A percentile compares a stretch with the other conserved stretches of the same genome.
phyloP scores from a whole-genome alignment of 2,329 filamentous ascomycete species.

The Curvularia eragrostidis region DNA sequence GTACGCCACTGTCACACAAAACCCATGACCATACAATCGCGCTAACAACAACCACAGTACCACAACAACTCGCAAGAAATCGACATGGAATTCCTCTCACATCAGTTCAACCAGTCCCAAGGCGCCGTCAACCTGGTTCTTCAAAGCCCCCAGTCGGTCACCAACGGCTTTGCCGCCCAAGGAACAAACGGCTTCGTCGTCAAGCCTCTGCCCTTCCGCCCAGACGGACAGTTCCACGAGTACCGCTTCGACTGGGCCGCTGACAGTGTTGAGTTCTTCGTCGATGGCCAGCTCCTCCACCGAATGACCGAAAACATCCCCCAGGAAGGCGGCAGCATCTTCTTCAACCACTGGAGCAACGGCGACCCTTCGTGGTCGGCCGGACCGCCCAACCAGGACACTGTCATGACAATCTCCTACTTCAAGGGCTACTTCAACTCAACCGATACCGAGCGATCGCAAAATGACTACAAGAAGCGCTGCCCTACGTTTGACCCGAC shows the following conservation, averaged over 20 bases:
- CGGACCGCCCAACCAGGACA: constrained; percentile 70
- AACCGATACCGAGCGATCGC: constrained; percentile 50
- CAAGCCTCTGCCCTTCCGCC: constrained; percentile 69
- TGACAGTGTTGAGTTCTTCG: constrained; percentile 70
- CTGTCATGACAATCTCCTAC: constrained; percentile 69
- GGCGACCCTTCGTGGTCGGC: constrained; percentile 74
- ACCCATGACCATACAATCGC: neutral
- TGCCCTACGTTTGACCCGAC: constrained; percentile 38
- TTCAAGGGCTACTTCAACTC: constrained; percentile 84
- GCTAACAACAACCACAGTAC: constrained; percentile 62
- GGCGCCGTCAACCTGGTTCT: constrained; percentile 77
- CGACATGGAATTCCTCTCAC: constrained; percentile 79
- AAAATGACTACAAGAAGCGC: constrained; percentile 40
- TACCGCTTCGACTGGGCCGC: constrained; percentile 79
- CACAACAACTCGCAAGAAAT: constrained; percentile 81
- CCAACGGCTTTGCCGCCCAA: constrained; percentile 67
- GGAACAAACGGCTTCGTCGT: constrained; percentile 65
- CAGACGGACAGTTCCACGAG: constrained; percentile 72
- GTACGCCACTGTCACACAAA: constrained; percentile 51
- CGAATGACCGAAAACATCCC: constrained; percentile 67
- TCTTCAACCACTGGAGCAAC: constrained; percentile 80
- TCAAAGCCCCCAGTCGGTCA: constrained; percentile 67
- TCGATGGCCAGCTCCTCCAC: constrained; percentile 65
- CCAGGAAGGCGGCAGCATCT: constrained; percentile 66
- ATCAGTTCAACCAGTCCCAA: constrained; percentile 64